Base-by-base conservation (phyloP, 192 early-diverging fungal genomes). In the Coemansia sp. region DNA sequence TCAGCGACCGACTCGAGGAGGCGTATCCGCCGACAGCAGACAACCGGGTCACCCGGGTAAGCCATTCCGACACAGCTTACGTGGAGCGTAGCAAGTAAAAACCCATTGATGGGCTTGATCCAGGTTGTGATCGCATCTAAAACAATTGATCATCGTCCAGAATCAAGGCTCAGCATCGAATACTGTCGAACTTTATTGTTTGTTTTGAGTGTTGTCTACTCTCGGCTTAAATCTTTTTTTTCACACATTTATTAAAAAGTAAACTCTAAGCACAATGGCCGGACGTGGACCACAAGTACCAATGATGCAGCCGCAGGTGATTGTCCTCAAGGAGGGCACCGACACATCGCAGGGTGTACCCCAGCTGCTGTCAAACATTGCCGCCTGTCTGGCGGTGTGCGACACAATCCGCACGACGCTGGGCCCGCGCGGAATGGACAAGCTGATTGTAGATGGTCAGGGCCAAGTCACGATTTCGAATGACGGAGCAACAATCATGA, bases 341-440 rank as follows among this genome's bases (percentile, higher is more conserved):
- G 96, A 99, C 73, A 88, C 92, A 40, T 97, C 95, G 40, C 96
- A 99, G 81, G 96, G 96, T 48, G 92, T 90, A 68, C 91, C 92
- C 34, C 96, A 99, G 76, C 89, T 99, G 50, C 81, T 99, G 54
- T 96, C 95, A 61, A 99, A 99, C 80, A 95, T 99, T 64, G 92
- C 92, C 55, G 95, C 96, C 52, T 95, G 94, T 69, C 62, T 91
- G 57, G 94, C 93, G 24, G 87, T 98, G 49, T 94, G 93, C 57
- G 96, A 99, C 71, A 92, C 87, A 50, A 89, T 99, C 64, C 86
- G 93, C 60, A 96, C 95, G 6, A 98, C 96, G 21, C 85, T 99
- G 34, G 96, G 96, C 42, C 96, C 96, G 33, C 85, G 95, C 55
- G 96, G 96, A 53, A 99, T 99, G 96, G 96, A 99, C 75, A 99